These are phyloP conservation scores for Monilinia vaccinii-corymbosi DNA, from an alignment of 2,329 filamentous ascomycete genomes.

Conservation along the genomic window DNA sequence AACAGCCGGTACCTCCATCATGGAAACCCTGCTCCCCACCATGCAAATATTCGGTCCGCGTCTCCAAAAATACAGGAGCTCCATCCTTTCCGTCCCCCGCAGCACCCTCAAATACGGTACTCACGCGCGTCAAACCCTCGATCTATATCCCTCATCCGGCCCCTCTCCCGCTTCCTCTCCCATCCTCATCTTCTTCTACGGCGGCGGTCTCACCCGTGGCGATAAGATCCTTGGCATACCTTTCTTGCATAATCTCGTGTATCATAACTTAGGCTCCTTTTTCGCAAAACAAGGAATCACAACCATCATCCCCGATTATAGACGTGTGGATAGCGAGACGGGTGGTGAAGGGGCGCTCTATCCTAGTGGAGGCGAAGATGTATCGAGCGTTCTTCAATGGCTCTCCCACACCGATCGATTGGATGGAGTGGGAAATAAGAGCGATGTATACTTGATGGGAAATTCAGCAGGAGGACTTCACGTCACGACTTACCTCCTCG, in stretches of 20 bases:
- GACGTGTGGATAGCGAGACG: slow-evolving; percentile 19
- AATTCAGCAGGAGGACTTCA: slow-evolving; percentile 29
- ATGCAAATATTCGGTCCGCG: slow-evolving; percentile 21
- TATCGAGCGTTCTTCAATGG: slow-evolving; percentile 13
- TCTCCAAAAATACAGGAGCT: slow-evolving; percentile 18
- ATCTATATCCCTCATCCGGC: slow-evolving; percentile 21
- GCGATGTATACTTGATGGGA: slow-evolving; percentile 24
- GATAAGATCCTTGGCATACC: slow-evolving; percentile 18
- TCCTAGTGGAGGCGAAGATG: slow-evolving; percentile 26
- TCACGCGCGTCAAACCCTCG: slow-evolving; percentile 26
- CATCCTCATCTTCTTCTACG: slow-evolving; percentile 27
- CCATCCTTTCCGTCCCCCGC: slow-evolving; percentile 20
- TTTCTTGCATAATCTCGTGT: slow-evolving; percentile 19
- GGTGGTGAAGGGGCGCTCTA: slow-evolving; percentile 24
- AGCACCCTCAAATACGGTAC: slow-evolving; percentile 22
- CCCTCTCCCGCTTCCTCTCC: slow-evolving; percentile 8
- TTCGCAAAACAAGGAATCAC: slow-evolving; percentile 23
- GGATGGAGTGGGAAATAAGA: slow-evolving; percentile 9
- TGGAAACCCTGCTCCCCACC: slow-evolving; percentile 17
- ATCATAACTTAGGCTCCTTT: slow-evolving; percentile 26
- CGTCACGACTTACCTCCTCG: slow-evolving; percentile 24
- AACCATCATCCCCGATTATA: slow-evolving; percentile 25
- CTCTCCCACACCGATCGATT: slow-evolving; percentile 19
- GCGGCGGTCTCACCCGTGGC: slow-evolving; percentile 24
- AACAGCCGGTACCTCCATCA: slow-evolving; percentile 15